Evolutionary conservation across 2,329 filamentous ascomycete genomes (phyloP), one percentile per base, ranked within the genome.

Genomic region (Aspergillus sp.): DNA sequence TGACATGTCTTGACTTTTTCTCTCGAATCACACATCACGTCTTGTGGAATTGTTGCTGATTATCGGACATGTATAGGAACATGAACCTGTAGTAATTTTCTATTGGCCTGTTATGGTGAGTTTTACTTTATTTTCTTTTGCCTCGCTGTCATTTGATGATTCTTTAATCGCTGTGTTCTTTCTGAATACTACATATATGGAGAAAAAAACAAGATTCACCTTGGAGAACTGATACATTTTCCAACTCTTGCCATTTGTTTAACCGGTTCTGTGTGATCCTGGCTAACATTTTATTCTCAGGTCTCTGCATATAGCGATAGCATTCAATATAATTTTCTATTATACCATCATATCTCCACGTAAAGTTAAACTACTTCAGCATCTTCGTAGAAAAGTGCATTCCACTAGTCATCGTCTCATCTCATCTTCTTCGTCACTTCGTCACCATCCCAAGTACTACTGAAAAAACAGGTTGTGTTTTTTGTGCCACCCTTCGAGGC

Each of bases 91-190:
- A 46, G 42, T 7, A 37, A 37, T 27, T 29, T n/a, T 39, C n/a
- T 27, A 26, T 7, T 11, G 11, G 8, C 11, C 36, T 29, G 27
- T 44, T 41, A 53, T 38, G 44, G 61, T 65, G 43, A 60, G 61
- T 59, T 11, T 12, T 5, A 9, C 10, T 37, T n/a, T 5, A 11
- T 29, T 26, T 41, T 12, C 27, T 27, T 40, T 42, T 45, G 47
- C 28, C 40, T 38, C 34, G 6, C 32, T 34, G 32, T 53, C 56
- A 32, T 51, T 68, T 82, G 79, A 83, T 82, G 79, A 82, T 72
- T 65, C 68, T 65, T 69, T 64, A 74, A 74, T 80, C 74, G 77
- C 79, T 82, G 77, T 81, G 76, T 81, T 82, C 75, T 81, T 80
- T 68, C 78, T 65, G 77, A 81, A 69, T 61, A 61, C 68, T 70